These are phyloP conservation scores for Hyparrhenia diplandra DNA, from an alignment of 176 grass and related monocot species.

Conservation along the genomic window DNA sequence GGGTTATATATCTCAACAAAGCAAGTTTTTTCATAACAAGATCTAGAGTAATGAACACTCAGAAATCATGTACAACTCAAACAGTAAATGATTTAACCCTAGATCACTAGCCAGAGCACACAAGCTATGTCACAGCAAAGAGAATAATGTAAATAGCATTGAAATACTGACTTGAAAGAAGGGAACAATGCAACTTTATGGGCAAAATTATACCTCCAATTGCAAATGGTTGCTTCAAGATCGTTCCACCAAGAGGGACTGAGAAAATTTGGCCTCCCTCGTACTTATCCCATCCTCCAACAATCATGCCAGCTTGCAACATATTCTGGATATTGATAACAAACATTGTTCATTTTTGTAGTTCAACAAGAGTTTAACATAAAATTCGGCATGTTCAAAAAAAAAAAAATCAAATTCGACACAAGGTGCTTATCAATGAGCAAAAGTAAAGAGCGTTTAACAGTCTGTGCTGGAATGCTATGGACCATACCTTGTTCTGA, in stretches of 20 bases:
- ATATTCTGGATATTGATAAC: slow-evolving; percentile 58
- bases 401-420: too few relatives aligned
- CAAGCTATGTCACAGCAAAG: neutral
- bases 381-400: too few relatives aligned
- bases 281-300: slow-evolving; percentile 99
- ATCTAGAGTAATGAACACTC: neutral
- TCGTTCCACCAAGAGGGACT: slow-evolving; percentile 88
- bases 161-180: neutral
- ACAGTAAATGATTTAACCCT: neutral
- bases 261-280: slow-evolving; percentile 96
- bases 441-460: neutral
- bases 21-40: neutral
- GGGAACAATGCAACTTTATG: neutral
- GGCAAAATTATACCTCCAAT: slow-evolving; percentile 68
- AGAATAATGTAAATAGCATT: neutral
- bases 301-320: slow-evolving; percentile 93
- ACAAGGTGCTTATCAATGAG: neutral
- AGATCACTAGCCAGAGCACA: neutral
- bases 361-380: neutral
- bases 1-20: neutral
- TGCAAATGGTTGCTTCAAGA: slow-evolving; percentile 78
- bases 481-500: slow-evolving; percentile 79
- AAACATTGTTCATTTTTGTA: neutral
- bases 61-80: neutral
- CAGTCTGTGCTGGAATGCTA: slow-evolving; percentile 2